A percentile compares a stretch with the other conserved stretches of the same genome.
phyloP scores from a whole-genome alignment of 2,329 filamentous ascomycete genomes.

The Lomentospora prolificans region DNA sequence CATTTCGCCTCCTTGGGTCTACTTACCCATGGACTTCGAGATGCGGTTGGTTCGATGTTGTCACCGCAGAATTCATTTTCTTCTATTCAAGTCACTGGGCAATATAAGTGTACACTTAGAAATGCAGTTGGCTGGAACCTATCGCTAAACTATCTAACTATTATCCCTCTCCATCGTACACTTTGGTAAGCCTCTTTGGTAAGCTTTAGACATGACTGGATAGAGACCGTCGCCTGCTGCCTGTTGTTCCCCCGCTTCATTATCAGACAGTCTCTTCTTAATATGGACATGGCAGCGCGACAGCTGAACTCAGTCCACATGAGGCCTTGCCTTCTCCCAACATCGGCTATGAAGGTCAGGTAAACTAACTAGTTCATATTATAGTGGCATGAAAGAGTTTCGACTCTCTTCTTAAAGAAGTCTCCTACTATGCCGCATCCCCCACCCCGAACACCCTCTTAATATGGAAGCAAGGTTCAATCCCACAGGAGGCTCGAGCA shows the following conservation, averaged over 20 bases:
- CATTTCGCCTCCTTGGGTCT: neutral
- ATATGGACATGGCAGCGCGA: neutral
- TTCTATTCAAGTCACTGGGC: neutral
- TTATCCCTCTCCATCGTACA: neutral
- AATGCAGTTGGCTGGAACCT: neutral
- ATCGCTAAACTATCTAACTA: neutral
- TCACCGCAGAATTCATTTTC: neutral
- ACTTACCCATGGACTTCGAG: neutral
- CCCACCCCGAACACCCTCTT: neutral
- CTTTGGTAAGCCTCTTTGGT: neutral
- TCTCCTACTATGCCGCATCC: neutral
- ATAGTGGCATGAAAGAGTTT: neutral
- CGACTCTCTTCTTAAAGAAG: neutral
- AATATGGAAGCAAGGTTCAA: neutral
- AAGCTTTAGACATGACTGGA: neutral
- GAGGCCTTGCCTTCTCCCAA: neutral
- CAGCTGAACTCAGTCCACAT: neutral
- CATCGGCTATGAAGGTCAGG: neutral
- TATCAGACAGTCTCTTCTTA: neutral
- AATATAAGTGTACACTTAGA: neutral
- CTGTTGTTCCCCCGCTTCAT: neutral
- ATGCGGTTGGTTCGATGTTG: neutral
- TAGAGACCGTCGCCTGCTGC: neutral
- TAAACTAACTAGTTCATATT: neutral
- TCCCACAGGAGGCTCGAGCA: neutral